Evolutionary conservation across 192 early-diverging fungal genomes (phyloP), one percentile per base, ranked within the genome.

Genomic region (Chytriomyces sp.): DNA sequence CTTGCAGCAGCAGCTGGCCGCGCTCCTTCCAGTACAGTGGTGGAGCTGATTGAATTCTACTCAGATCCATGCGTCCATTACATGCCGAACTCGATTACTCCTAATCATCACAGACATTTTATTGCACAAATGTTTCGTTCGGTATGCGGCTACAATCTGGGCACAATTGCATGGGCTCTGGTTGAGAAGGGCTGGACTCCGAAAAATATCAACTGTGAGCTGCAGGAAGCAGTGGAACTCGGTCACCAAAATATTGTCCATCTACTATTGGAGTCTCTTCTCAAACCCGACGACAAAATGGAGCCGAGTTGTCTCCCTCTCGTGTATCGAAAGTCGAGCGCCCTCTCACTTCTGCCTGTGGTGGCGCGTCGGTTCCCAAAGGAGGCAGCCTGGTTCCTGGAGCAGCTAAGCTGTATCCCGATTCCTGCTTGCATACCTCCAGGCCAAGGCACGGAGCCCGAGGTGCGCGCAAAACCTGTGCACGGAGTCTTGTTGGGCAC

Each of bases 201-300:
- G n/a, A 44, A 61, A 8, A 73, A 76, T 59, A 71, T 73, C 40
- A 49, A 40, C 19, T 32, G 30, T 2, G 38, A 70, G 1, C 62
- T 81, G n/a, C 44, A 38, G 5, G 52, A 76, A 30, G 75, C 80
- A 7, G 67, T 78, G 17, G 58, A 78, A 34, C 55, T 72, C 7
- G 80, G 80, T 1, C 80, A 81, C 39, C 80, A 81, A 59, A 76
- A 72, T 34, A 75, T 81, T 39, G 66, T 81, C 4, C 80, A 81
- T 49, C 59, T 78, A 14, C 53, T 81, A 7, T 44, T 81, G 31
- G 77, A 78, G 33, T 61, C 73, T 10, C 74, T 81, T 14, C 40
- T 81, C 8, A 64, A 74, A 31, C 71, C 77, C n/a, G 80, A 81
- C 52, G 59, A 65, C 39, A 57, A 70, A 34, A 64, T 81, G 52